Evolutionary conservation across 306 rosid genomes (phyloP).

Genomic region (cucumber (Cucumis sativus)): Cucumber_9930_V3 NC_026660.2:1001501-1002000

Average conservation of each 20-base stretch:
- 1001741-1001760: constrained; percentile 29
- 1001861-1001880: not conserved
- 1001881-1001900: not conserved
- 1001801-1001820: constrained; percentile 87
- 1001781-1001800: constrained; percentile 40
- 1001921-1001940: not conserved
- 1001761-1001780: constrained; percentile 29
- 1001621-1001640: not conserved
- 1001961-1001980: no score
- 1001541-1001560: not conserved
- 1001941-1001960: not conserved
- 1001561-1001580: constrained; percentile 17
- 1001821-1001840: constrained; percentile 10
- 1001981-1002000: no score
- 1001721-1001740: constrained; percentile 30
- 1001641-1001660: not conserved
- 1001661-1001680: not conserved
- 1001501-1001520: not conserved
- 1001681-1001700: not conserved
- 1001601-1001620: constrained; percentile 28
- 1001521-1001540: not conserved
- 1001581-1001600: constrained; percentile 19
- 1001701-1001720: constrained; percentile 27
- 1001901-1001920: not conserved
- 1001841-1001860: not conserved